Percentiles rank a stretch among this genome's conserved stretches.
Evolutionary conservation across 225 moss, liverwort and hornwort genomes (phyloP).

Genomic region (Rhytidiadelphus loreus): DNA sequence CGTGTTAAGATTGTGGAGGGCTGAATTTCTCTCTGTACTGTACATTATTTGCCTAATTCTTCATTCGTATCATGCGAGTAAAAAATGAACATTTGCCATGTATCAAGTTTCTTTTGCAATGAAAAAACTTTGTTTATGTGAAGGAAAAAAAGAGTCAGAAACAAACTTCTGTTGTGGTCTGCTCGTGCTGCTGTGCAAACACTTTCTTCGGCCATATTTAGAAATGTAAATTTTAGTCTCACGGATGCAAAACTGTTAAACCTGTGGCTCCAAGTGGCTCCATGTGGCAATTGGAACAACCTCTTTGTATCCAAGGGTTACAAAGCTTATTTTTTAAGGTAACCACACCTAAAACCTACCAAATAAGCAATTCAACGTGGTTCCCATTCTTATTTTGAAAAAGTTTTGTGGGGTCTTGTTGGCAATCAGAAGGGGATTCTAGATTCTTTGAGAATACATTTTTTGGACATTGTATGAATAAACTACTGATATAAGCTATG

Average conservation of each 20-base stretch:
- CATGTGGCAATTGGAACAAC: background rate
- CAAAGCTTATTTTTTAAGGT: background rate
- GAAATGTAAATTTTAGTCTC: background rate
- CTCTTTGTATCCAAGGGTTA: background rate
- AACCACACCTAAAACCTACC: background rate
- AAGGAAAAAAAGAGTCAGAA: background rate
- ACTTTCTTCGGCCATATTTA: background rate
- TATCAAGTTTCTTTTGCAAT: background rate
- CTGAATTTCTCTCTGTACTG: constrained; percentile 5
- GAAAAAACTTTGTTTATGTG: background rate
- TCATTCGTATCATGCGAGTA: background rate
- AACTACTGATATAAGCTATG: accelerated
- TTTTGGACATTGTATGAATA: no score
- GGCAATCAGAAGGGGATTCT: background rate
- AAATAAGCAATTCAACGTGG: background rate
- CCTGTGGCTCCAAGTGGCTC: background rate
- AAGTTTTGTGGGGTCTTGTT: accelerated
- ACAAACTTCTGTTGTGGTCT: background rate
- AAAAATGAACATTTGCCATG: background rate
- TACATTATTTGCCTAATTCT: background rate
- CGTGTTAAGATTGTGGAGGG: constrained; percentile 67
- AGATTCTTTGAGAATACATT: background rate
- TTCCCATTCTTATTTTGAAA: background rate
- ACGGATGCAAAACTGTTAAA: background rate
- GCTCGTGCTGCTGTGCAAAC: background rate